Evolutionary conservation across 306 rosid genomes (phyloP), one percentile per base, ranked within the genome.

Genomic region (Ormosia semicastrata): DNA sequence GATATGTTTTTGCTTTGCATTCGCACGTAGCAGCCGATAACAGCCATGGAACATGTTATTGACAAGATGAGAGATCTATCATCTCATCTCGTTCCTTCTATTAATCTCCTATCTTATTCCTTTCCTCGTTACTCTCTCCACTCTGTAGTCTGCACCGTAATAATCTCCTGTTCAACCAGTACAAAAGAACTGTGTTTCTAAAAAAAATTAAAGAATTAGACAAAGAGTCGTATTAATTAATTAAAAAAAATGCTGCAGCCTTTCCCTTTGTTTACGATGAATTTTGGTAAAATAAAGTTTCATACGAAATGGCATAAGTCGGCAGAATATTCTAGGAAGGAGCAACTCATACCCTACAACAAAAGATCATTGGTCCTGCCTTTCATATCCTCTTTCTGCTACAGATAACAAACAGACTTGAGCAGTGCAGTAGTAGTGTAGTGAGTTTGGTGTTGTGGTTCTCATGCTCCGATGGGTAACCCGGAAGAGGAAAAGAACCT

Each of bases 401-500:
- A 13, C 54, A 49, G 54, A 49, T 49, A 24, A 24, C 52, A 46
- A 12, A 14, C 58, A 50, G 18, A 50, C 5, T 50, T 24, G 24
- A 24, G 24, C 18, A 24, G 24, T 24, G 24, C 24, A 24, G 7
- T 12, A 24, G 7, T 12, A 12, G 15, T 14, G 15, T 4, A 46
- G 52, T 46, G 54, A 44, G 53, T 49, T 75, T 8, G 56, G 29
- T 36, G 2, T 47, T 36, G 17, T 36, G 24, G 24, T 24, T 44
- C 34, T 24, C 24, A 9, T 40, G 29, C 64, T 30, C 40, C 12
- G 52, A 89, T 87, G 93, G 88, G 85, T 41, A 81, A 58, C 6
- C 65, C 77, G 0, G 86, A 78, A 14, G 91, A 83, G 32, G 93
- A 88, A 54, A 90, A 59, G 80, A 84, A 71, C 7, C 85, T 94